phyloP scores from a whole-genome alignment of 371 early-diverging fungal genomes.

The Gilbertella persicaria region DNA sequence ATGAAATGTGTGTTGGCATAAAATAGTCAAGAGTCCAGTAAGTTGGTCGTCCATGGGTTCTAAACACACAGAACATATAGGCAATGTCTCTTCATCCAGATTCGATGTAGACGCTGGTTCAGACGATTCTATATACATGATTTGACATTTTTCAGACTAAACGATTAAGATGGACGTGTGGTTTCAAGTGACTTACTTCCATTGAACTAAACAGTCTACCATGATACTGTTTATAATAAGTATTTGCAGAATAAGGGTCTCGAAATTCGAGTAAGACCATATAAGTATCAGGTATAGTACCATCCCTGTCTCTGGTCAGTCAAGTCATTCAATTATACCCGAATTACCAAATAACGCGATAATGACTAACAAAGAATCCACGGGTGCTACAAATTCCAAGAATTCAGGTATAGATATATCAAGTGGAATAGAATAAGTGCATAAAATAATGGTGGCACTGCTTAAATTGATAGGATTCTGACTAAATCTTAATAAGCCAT shows the following conservation, averaged over 20 bases:
- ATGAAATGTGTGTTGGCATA: slow-evolving; percentile 96
- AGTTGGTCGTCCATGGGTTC: slow-evolving; percentile 86
- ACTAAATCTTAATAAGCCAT: slow-evolving; percentile 71
- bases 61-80: slow-evolving; percentile 93
- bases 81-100: slow-evolving; percentile 56
- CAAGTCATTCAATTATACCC: background rate
- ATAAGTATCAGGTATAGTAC: slow-evolving; percentile 73
- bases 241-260: slow-evolving; percentile 52
- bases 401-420: slow-evolving; percentile 88
- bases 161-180: background rate
- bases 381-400: slow-evolving; percentile 76
- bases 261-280: slow-evolving; percentile 81
- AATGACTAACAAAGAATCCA: slow-evolving; percentile 61
- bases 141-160: slow-evolving; percentile 70
- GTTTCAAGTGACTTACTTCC: slow-evolving; percentile 53
- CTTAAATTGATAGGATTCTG: slow-evolving; percentile 34
- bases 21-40: slow-evolving; percentile 84
- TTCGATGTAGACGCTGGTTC: too few species aligned
- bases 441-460: slow-evolving; percentile 47
- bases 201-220: slow-evolving; percentile 79
- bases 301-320: slow-evolving; percentile 61
- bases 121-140: slow-evolving; percentile 72
- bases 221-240: slow-evolving; percentile 75
- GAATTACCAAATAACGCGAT: slow-evolving; percentile 66
- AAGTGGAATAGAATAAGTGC: slow-evolving; percentile 80